A percentile compares a stretch with the other conserved stretches of the same genome.
Evolutionary conservation across 352 stramenopile genomes (phyloP).

Genomic region (Globisporangium emineosum): DNA sequence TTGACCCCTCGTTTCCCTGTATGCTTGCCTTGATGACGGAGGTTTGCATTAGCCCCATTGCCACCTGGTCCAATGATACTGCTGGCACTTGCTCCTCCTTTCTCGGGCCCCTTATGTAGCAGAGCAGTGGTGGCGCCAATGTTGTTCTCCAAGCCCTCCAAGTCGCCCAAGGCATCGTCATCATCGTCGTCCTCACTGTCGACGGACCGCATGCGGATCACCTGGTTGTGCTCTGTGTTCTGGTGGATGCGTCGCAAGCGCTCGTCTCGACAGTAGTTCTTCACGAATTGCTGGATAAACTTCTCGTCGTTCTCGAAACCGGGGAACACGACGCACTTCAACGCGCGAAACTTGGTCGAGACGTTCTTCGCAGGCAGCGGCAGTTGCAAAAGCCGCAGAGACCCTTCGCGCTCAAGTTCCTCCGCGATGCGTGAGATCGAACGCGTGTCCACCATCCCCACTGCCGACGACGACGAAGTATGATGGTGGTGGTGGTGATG

Average conservation of each 20-base stretch:
- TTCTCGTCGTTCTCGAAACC: conserved; percentile 66
- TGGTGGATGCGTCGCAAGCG: conserved; percentile 65
- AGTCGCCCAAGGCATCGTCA: background rate
- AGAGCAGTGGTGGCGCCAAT: background rate
- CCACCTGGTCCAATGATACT: background rate
- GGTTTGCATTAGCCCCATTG: background rate
- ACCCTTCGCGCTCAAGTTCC: conserved; percentile 52
- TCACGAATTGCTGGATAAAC: conserved; percentile 71
- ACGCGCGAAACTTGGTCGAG: conserved; percentile 71
- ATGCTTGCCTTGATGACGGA: background rate
- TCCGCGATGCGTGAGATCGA: conserved; percentile 69
- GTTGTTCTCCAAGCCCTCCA: background rate
- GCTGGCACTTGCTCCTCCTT: background rate
- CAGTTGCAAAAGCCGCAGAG: conserved; percentile 54
- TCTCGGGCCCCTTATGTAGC: background rate
- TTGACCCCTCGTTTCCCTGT: background rate
- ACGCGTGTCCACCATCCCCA: conserved; percentile 66
- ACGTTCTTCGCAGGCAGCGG: conserved; percentile 71
- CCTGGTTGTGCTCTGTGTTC: conserved; percentile 50
- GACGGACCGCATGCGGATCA: conserved; percentile 45
- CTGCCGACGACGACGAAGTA: conserved; percentile 17
- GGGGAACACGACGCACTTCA: conserved; percentile 64
- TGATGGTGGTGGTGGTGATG: background rate
- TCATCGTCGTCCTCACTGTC: conserved; percentile 39
- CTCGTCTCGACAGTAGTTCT: conserved; percentile 77